A percentile compares a stretch with the other conserved stretches of the same genome.
Evolutionary conservation across 768 basidiomycete genomes (phyloP).

Genomic region (Pisolithus tinctorius): DNA sequence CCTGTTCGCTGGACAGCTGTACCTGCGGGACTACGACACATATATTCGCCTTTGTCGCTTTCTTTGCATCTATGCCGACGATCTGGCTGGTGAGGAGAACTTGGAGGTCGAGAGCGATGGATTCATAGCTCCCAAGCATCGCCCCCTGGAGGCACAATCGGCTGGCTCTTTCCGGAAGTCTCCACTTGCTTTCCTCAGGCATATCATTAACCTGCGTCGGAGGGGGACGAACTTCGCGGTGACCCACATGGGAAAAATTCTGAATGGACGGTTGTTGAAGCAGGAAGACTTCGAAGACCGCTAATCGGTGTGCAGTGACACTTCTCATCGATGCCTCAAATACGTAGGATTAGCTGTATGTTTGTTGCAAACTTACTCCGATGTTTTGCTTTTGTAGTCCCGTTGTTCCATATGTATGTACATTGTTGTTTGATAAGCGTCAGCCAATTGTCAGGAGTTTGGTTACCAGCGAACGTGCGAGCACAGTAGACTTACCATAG

Average conservation of each 20-base stretch:
- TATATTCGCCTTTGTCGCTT: slow-evolving; percentile 31
- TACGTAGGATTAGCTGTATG: no score
- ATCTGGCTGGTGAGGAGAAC: slow-evolving; percentile 40
- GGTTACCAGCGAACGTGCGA: no score
- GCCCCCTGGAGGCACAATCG: neutral
- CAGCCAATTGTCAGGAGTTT: no score
- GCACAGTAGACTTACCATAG: no score
- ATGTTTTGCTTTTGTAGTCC: no score
- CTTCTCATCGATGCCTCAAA: no score
- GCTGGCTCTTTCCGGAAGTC: slow-evolving; percentile 1
- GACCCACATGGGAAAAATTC: slow-evolving; percentile 37
- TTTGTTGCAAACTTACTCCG: no score
- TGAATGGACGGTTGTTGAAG: slow-evolving; percentile 22
- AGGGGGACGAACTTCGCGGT: slow-evolving; percentile 31
- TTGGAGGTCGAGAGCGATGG: slow-evolving; percentile 20
- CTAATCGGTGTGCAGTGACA: neutral
- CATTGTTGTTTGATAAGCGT: no score
- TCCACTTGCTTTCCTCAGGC: slow-evolving; percentile 20
- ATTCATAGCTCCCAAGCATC: slow-evolving; percentile 10
- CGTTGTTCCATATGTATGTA: no score
- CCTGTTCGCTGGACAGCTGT: slow-evolving; percentile 42
- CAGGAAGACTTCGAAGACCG: slow-evolving; percentile 19
- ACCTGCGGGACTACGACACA: slow-evolving; percentile 25
- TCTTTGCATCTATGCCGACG: slow-evolving; percentile 33
- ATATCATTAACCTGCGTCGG: slow-evolving; percentile 29